phyloP scores from a whole-genome alignment of 371 early-diverging fungal species.

The Mucor sp. region DNA sequence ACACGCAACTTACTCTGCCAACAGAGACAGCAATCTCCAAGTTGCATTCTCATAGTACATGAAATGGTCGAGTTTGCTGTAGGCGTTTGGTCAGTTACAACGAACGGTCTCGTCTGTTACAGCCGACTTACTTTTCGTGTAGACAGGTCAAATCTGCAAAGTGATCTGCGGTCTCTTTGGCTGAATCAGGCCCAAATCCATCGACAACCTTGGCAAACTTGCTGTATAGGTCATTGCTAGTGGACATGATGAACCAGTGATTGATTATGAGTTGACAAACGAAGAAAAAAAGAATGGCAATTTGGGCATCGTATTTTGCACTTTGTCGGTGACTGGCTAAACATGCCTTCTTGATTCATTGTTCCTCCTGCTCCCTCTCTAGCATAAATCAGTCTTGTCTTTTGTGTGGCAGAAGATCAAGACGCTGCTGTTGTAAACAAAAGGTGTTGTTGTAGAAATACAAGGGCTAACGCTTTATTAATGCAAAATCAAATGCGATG shows the following conservation, averaged over 20 bases:
- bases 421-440: background rate
- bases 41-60: constrained; percentile 10
- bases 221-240: background rate
- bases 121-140: background rate
- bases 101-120: background rate
- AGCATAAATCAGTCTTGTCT: background rate
- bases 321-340: background rate
- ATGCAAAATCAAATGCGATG: background rate
- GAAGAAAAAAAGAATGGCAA: background rate
- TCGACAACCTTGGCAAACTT: constrained; percentile 4
- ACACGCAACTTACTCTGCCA: constrained; percentile 4
- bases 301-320: background rate
- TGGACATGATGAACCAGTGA: background rate
- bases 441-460: background rate
- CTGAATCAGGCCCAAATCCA: background rate
- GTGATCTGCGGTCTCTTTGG: background rate
- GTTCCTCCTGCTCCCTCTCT: background rate
- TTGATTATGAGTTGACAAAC: background rate
- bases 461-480: background rate
- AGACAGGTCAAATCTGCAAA: background rate
- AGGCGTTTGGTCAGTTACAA: background rate
- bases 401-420: too few relatives aligned
- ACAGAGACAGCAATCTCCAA: constrained; percentile 1
- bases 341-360: background rate
- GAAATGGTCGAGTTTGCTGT: background rate